Conservation (phyloP, 1,139 yeast genomes). For the Candida dubliniensis region DNA sequence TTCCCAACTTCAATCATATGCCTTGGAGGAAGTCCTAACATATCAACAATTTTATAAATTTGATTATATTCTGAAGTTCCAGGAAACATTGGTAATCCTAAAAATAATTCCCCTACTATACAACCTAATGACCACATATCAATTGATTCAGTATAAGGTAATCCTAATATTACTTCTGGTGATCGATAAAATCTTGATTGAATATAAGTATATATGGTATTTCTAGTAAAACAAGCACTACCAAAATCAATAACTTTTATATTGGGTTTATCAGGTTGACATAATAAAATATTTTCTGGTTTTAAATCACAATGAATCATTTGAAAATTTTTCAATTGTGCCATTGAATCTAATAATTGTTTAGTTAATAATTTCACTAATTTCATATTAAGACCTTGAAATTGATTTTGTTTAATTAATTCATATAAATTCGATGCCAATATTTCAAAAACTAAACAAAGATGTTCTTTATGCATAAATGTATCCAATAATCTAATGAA, state of each 20-base stretch:
- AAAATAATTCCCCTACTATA: conserved; percentile 87
- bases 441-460: conserved; percentile 89
- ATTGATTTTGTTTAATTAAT: conserved; percentile 87
- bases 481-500: conserved; percentile 81
- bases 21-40: conserved; percentile 84
- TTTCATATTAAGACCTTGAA: conserved; percentile 83
- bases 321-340: conserved; percentile 77
- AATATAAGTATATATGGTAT: conserved; percentile 87
- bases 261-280: conserved; percentile 81
- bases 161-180: conserved; percentile 90
- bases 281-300: conserved; percentile 88
- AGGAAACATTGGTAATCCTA: conserved; percentile 93
- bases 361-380: conserved; percentile 74
- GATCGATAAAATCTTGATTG: conserved; percentile 95
- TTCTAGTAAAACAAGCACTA: conserved; percentile 89
- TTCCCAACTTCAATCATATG: conserved; percentile 98
- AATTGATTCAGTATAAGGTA: conserved; percentile 87
- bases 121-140: conserved; percentile 99
- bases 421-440: conserved; percentile 88
- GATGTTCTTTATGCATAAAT: conserved; percentile 88
- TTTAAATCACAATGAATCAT: conserved; percentile 95
- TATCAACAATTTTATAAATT: conserved; percentile 75
- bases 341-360: conserved; percentile 79
- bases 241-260: conserved; percentile 97
- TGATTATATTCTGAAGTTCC: conserved; percentile 95